phyloP scores from a whole-genome alignment of 83 land plant genomes.

The Picea abies region DNA sequence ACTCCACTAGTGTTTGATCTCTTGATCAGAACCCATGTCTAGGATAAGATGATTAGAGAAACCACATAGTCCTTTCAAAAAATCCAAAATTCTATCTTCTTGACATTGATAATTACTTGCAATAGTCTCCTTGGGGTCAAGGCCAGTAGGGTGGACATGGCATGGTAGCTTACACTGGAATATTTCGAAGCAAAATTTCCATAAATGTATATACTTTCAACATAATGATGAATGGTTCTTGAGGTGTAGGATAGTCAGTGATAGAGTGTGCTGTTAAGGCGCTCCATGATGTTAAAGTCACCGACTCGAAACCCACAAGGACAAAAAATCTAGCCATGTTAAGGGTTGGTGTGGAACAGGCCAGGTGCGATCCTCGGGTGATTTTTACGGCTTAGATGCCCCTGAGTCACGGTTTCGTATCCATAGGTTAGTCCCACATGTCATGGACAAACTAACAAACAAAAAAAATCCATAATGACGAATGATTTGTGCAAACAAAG shows the following conservation, averaged over 20 bases:
- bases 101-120: constrained; percentile 51
- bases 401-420: too few species aligned
- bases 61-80: constrained; percentile 49
- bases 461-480: constrained; percentile 38
- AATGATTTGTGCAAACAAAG: constrained; percentile 55
- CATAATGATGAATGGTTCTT: constrained; percentile 37
- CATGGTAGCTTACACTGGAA: constrained; percentile 56
- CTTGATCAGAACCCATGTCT: constrained; percentile 62
- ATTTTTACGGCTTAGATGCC: too few species aligned
- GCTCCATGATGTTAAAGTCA: too few species aligned
- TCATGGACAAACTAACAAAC: too few species aligned
- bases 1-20: constrained; percentile 47
- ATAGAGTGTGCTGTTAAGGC: too few species aligned
- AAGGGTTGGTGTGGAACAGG: too few species aligned
- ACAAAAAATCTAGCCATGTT: too few species aligned
- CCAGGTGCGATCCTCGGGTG: too few species aligned
- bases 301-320: too few species aligned
- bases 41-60: constrained; percentile 55
- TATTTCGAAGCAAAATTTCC: constrained; percentile 33
- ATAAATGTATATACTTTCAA: constrained; percentile 65
- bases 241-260: too few species aligned
- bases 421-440: too few species aligned
- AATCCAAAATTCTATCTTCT: constrained; percentile 34
- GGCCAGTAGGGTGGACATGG: constrained; percentile 58
- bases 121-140: constrained; percentile 65